Evolutionary conservation across 331 rosid species (phyloP), one percentile per base, ranked within the genome.

Genomic region (Phaseolus coccineus): DNA sequence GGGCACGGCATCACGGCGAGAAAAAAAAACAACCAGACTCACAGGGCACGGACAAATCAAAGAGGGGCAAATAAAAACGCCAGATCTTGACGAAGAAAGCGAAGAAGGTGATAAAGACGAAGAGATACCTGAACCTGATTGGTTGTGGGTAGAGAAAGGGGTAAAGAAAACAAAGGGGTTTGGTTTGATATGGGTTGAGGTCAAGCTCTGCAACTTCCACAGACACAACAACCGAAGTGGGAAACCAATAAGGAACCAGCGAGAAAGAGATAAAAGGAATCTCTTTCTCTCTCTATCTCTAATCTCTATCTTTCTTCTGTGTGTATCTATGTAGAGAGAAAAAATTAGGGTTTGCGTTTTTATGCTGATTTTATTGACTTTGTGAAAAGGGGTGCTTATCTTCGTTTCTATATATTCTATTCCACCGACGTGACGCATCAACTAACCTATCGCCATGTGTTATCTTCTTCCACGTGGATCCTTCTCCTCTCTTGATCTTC

Each of bases 131-230:
- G 69, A 19, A 33, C 42, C 19, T 39, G 69, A 13, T 62, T 63
- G 69, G 69, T 33, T 33, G 69, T 6, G 47, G 24, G 3, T 25
- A 67, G 33, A 28, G 15, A 22, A 5, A 8, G 25, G 2, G 56
- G 30, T 0, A 42, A 48, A 66, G 12, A 68, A 48, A 0, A 1
- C 14, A 27, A n/a, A 9, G 35, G 75, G 6, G 13, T 28, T 46
- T 67, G 63, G 50, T 15, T 51, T 11, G 74, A 50, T 15, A 6
- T 46, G 16, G 51, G 40, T 30, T 78, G 70, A 57, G 82, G 86
- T 82, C 88, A 73, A 78, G 86, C 61, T 31, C 77, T 74, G 87
- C 87, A 83, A 80, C 83, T 83, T 80, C 83, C 48, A 58, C 40
- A n/a, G 87, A 83, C 83, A 76, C 47, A 62, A 61, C 68, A 61